Evolutionary conservation across 1,139 yeast genomes (phyloP), one percentile per base, ranked within the genome.

Genomic region (Tardiomyces digboiensis): DNA sequence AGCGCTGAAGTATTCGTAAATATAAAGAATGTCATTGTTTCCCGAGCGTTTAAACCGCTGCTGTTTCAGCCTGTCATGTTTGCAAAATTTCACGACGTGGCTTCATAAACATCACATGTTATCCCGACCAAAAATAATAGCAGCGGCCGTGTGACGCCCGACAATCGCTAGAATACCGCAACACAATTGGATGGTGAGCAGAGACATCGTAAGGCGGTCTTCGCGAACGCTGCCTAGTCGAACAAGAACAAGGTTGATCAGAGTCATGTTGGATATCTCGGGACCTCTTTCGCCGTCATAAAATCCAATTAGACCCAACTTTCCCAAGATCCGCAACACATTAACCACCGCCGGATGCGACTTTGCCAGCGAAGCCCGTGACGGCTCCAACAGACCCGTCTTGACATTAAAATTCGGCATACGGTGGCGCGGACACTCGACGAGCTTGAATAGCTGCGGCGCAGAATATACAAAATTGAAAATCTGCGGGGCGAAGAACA

Each of bases 351-450:
- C 64, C 58, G 45, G 44, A 29, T 63, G 57, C 14, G 55, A 53
- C 33, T 47, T 43, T 7, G 60, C 46, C 23, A 66, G 66, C 37
- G 67, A 68, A 1, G 82, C 81, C 49, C 70, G 66, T 2, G 88
- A 81, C n/a, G 95, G 91, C 55, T 85, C 78, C 72, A 91, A 71
- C 41, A 81, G 65, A 1, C 93, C 89, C 49, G 86, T 80, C 16
- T 71, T 63, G 13, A 66, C 68, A 54, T 86, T 78, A 56, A 86
- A 83, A 51, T 69, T 72, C 1, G 99, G 99, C 59, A 91, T 62
- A 56, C 99, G 75, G 61, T 91, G 99, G 54, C 99, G 75, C 22
- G 99, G 99, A 59, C 98, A 91, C 7, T 93, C 95, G 14, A 93
- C 81, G 1, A 91, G 55, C 41, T 81, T 79, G 64, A 89, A 83